Evolutionary conservation across 2,329 filamentous ascomycete genomes (phyloP).

Genomic region (Diaporthe sp.): DNA sequence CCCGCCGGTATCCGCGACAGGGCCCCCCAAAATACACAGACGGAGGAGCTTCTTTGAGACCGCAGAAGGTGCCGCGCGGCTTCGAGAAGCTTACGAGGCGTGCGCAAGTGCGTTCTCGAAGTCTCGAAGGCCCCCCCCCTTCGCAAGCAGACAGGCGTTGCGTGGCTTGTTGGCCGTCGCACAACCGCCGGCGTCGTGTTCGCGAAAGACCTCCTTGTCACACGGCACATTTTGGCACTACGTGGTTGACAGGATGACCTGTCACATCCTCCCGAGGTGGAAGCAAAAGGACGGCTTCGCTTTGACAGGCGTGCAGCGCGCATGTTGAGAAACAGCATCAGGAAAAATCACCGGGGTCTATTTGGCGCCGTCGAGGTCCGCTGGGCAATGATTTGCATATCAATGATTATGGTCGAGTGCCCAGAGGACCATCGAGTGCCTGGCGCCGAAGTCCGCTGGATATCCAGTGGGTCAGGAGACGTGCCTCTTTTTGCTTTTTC

Average conservation of each 20-base stretch:
- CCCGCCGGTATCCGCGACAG: constrained; percentile 17
- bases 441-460: constrained; percentile 23
- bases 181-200: constrained; percentile 25
- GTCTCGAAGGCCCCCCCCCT: too few species aligned
- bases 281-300: constrained; percentile 5
- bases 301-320: constrained; percentile 16
- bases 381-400: constrained; percentile 25
- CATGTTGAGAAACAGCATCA: constrained; percentile 19
- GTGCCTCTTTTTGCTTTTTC: constrained; percentile 17
- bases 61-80: constrained; percentile 3
- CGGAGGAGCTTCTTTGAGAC: background rate
- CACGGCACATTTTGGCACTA: constrained; percentile 20
- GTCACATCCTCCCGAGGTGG: constrained; percentile 10
- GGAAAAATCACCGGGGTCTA: background rate
- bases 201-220: constrained; percentile 1
- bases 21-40: background rate
- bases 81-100: constrained; percentile 16
- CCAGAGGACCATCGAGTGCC: constrained; percentile 1
- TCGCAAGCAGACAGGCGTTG: constrained; percentile 20
- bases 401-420: constrained; percentile 11
- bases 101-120: constrained; percentile 4
- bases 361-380: constrained; percentile 17
- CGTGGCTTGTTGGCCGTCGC: constrained; percentile 9
- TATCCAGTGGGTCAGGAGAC: constrained; percentile 21
- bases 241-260: constrained; percentile 26